Base-by-base conservation (phyloP, 1,284 basidiomycete species). In the Moniliella sp. region DNA sequence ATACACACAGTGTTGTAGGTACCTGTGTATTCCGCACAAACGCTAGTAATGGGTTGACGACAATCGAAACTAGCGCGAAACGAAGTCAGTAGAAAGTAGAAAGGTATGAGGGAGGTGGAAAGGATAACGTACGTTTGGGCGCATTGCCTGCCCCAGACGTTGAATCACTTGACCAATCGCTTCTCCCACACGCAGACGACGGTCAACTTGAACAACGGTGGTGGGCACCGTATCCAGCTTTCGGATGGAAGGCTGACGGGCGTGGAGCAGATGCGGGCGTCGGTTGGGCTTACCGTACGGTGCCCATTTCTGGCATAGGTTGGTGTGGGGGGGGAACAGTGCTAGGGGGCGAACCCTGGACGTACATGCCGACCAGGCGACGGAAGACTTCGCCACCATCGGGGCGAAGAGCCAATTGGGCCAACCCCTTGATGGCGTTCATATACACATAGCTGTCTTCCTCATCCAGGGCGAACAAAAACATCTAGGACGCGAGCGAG, bases 401-500 rank as follows among this genome's bases (percentile, higher is more conserved):
- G 21, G 50, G 34, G 8, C 36, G 3, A 12, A 32, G 18, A 9
- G 21, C 44, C 28, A 59, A 31, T 5, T 71, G 74, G 3, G 75
- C 71, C 1, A 97, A 66, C 0, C 84, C 88, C 50, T 86, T 78
- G 3, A 91, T 76, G 0, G 81, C 83, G 52, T 86, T 86, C 35
- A 94, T 65, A 58, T 84, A 94, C 37, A 94, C 74, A 61, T 86
- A 94, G 18, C 79, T 83, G 55, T 97, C 88, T 31, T 86, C 78
- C 48, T 93, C 83, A 51, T 83, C 76, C 3, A 91, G 64, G 0
- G 75, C 71, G 48, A 27, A 1, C 27, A n/a, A n/a, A n/a, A n/a
- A n/a, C n/a, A n/a, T 80, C 73, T 39, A 91, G 62, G 57, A 91
- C 86, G 31, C 93, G 76, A 28, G 80, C 78, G 27, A 86, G 64